A percentile compares a stretch with the other conserved stretches of the same genome.
phyloP scores from a whole-genome alignment of 2,329 filamentous ascomycete genomes.

The Calonectria pteridis region DNA sequence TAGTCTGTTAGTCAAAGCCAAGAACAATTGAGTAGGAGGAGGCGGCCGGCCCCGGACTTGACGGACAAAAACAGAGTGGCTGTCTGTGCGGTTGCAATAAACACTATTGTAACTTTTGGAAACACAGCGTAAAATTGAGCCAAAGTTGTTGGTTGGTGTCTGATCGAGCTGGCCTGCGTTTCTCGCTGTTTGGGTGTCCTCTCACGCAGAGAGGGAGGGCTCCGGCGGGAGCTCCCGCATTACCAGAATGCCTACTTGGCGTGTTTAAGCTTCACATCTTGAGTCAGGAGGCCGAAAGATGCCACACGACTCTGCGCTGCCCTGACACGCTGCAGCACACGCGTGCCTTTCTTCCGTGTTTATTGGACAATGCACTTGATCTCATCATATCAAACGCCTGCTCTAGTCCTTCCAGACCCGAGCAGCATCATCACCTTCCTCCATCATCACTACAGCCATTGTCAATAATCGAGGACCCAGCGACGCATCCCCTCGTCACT shows the following conservation, averaged over 20 bases:
- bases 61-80: background rate
- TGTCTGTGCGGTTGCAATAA: background rate
- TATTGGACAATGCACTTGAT: too few species aligned
- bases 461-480: background rate
- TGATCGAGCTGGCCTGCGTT: background rate
- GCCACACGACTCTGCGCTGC: background rate
- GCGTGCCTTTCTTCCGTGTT: background rate
- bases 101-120: background rate
- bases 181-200: background rate
- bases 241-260: background rate
- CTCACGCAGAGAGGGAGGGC: background rate
- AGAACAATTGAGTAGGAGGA: background rate
- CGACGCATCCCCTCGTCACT: background rate
- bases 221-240: constrained; percentile 15
- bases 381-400: background rate
- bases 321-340: background rate
- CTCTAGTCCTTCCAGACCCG: background rate
- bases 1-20: background rate
- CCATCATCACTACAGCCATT: background rate
- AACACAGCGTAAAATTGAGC: background rate
- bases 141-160: background rate
- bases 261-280: background rate
- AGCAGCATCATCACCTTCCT: background rate
- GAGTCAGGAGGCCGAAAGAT: background rate
- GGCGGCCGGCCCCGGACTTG: background rate